Conservation (phyloP, 805 yeast species). For the Kodamaea laetipori region DNA sequence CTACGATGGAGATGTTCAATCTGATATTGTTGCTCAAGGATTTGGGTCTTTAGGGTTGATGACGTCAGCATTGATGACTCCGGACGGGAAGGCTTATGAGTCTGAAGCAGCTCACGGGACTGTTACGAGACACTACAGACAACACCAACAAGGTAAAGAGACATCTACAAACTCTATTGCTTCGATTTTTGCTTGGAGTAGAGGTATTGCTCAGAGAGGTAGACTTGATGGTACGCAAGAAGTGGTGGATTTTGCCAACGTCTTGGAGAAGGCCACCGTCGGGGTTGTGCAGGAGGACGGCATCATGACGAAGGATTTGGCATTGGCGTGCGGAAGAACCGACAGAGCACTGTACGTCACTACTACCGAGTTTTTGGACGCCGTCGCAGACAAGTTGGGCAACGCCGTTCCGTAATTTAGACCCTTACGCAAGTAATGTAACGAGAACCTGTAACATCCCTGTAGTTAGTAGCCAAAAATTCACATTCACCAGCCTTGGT, state of each 20-base stretch:
- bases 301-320: slow-evolving; percentile 95
- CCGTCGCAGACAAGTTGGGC: slow-evolving; percentile 69
- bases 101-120: slow-evolving; percentile 99
- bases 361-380: slow-evolving; percentile 87
- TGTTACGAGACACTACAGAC: slow-evolving; percentile 95
- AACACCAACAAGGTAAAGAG: slow-evolving; percentile 94
- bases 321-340: slow-evolving; percentile 84
- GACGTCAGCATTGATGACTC: slow-evolving; percentile 97
- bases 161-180: slow-evolving; percentile 98
- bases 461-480: not conserved
- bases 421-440: slow-evolving; percentile 6
- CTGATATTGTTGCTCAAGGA: slow-evolving; percentile 97
- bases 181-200: slow-evolving; percentile 94
- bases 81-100: slow-evolving; percentile 95
- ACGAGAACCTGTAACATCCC: slow-evolving; percentile 7
- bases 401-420: slow-evolving; percentile 5
- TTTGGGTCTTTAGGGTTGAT: slow-evolving; percentile 95
- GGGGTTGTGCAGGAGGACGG: slow-evolving; percentile 84
- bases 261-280: slow-evolving; percentile 78
- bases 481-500: not conserved
- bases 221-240: slow-evolving; percentile 83
- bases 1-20: slow-evolving; percentile 97
- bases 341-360: slow-evolving; percentile 81
- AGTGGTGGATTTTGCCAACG: slow-evolving; percentile 76
- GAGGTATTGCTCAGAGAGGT: slow-evolving; percentile 93